Percentiles rank a stretch among this genome's conserved stretches.
These are phyloP conservation scores for Cutaneotrichosporon sp. DNA, from an alignment of 1,284 basidiomycete genomes.

Conservation along the genomic window DNA sequence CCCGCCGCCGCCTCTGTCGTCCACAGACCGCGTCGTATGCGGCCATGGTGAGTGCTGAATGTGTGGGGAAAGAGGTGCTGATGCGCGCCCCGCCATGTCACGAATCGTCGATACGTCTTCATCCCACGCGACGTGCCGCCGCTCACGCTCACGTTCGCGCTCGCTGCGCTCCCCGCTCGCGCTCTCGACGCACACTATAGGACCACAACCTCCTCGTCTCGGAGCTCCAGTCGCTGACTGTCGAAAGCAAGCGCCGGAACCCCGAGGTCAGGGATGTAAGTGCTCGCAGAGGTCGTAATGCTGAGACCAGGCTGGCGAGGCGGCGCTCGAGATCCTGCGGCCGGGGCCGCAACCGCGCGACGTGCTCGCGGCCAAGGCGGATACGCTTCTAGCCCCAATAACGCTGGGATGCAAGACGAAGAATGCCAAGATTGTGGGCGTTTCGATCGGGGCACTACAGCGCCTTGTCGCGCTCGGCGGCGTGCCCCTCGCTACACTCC, in stretches of 20 bases:
- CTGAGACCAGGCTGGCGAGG: constrained; percentile 62
- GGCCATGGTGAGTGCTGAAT: constrained; percentile 6
- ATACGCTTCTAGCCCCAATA: constrained; percentile 77
- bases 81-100: neutral
- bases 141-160: neutral
- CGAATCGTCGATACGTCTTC: too few species aligned
- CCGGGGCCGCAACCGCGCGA: constrained; percentile 58
- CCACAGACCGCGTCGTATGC: neutral
- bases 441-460: constrained; percentile 85
- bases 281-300: neutral
- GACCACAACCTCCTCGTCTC: constrained; percentile 47
- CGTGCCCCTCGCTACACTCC: constrained; percentile 62
- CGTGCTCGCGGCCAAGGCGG: constrained; percentile 58
- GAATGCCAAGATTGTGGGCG: constrained; percentile 87
- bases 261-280: constrained; percentile 74
- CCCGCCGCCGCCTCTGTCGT: too few species aligned
- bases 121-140: neutral
- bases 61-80: neutral
- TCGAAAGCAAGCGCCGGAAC: constrained; percentile 72
- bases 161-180: neutral
- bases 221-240: constrained; percentile 62
- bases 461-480: constrained; percentile 81
- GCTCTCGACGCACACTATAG: constrained; percentile 25
- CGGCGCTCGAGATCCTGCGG: constrained; percentile 70
- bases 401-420: constrained; percentile 91